Percentiles rank a stretch among this genome's conserved stretches.
These are phyloP conservation scores for Termitomyces sp. DNA, from an alignment of 1,284 basidiomycete genomes.

Conservation along the genomic window DNA sequence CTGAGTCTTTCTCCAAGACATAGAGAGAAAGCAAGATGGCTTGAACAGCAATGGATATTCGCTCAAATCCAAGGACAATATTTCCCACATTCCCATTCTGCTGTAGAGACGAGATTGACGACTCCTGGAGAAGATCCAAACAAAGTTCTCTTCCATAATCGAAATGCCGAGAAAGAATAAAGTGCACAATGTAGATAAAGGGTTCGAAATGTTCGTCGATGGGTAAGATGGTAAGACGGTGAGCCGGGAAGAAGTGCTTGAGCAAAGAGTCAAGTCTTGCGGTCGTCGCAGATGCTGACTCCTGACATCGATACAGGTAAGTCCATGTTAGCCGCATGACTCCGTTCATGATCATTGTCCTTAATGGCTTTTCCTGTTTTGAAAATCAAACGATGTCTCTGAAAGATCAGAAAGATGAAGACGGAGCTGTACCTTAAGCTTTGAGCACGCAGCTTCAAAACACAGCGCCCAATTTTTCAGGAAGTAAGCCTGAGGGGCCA, in stretches of 20 bases:
- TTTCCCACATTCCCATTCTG: slow-evolving; percentile 37
- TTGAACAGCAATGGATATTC: slow-evolving; percentile 72
- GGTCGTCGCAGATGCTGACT: slow-evolving; percentile 74
- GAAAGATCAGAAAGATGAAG: not conserved
- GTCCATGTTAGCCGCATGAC: slow-evolving; percentile 88
- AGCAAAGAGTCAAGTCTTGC: slow-evolving; percentile 76
- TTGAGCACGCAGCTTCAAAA: slow-evolving; percentile 67
- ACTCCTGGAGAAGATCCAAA: slow-evolving; percentile 74
- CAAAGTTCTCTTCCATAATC: slow-evolving; percentile 85
- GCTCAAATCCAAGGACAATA: slow-evolving; percentile 59
- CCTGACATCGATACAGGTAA: slow-evolving; percentile 90
- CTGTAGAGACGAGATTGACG: slow-evolving; percentile 37
- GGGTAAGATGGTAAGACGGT: slow-evolving; percentile 59
- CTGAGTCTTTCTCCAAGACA: slow-evolving; percentile 67
- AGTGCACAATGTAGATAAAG: slow-evolving; percentile 79
- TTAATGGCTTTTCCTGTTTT: slow-evolving; percentile 68
- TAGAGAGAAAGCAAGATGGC: slow-evolving; percentile 75
- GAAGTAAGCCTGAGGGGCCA: slow-evolving; percentile 84
- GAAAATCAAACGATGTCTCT: slow-evolving; percentile 3
- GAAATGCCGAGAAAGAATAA: slow-evolving; percentile 79
- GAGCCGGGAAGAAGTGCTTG: slow-evolving; percentile 77
- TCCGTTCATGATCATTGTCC: slow-evolving; percentile 78
- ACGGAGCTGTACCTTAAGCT: slow-evolving; percentile 63
- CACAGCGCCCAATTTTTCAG: slow-evolving; percentile 75
- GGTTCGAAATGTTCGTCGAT: slow-evolving; percentile 75